Base-by-base conservation (phyloP, 352 stramenopile species). In the Thalassiosira mediterranea region DNA sequence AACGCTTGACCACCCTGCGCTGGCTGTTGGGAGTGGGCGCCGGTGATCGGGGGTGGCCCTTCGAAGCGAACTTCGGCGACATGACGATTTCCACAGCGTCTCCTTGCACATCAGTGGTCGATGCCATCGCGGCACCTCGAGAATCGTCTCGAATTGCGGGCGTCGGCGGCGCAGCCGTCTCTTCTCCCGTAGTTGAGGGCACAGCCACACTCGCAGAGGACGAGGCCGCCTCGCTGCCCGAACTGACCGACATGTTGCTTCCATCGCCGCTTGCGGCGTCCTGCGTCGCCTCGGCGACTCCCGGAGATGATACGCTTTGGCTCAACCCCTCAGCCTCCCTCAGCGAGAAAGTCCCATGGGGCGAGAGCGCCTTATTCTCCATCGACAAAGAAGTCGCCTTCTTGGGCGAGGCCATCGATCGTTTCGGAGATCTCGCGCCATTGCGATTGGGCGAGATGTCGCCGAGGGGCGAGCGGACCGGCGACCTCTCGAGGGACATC, bases 11-110 rank as follows among this genome's bases (percentile, higher is more conserved):
- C 1, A 72, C 34, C n/a, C 69, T 48, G 8, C 74, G 66, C 63
- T 75, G 74, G 72, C 74, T 83, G 40, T 83, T 83, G 11, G 74
- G 74, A 7, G 74, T 83, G 19, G 74, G 74, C 48, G 56, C 63
- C 2, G 74, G 74, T 34, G 73, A 83, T 54, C 73, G 63, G 19
- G 52, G 11, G 46, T 56, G 8, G n/a, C 47, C 26, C 46, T 52
- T 57, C 29, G 42, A 52, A 7, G 31, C 23, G 29, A 37, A 56
- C 52, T 64, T 72, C 11, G 63, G 63, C 52, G 63, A 65, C 17
- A 65, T 37, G 37, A 51, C 52, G 17, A 37, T 53, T 34, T 32
- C 42, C 25, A 32, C 38, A 19, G 28, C 37, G 15, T 42, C 61
- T 19, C 19, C 44, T 52, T 32, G 28, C n/a, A n/a, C n/a, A n/a